Base-by-base conservation (phyloP, 2,329 filamentous ascomycete species). In the Xylaria sp. region DNA sequence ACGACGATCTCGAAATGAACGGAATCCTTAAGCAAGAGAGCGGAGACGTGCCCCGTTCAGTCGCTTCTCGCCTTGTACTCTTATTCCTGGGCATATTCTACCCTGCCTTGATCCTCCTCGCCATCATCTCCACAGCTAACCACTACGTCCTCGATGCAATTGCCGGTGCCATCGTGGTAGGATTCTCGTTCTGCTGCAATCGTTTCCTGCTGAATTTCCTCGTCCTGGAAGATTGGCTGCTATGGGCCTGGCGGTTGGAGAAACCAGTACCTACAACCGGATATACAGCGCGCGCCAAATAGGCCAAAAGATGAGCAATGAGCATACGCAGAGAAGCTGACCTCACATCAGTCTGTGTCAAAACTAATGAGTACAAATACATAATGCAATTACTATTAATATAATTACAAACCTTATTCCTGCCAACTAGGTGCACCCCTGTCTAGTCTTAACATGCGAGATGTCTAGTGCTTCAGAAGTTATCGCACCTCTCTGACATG, bases 61-160 rank as follows among this genome's bases (percentile, higher is more conserved):
- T 71, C 2, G 36, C 34, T 8, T 70, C 72, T 12, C 73, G 74
- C 48, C 36, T 67, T 4, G 14, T 65, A 2, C 71, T 74, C 19
- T 65, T 75, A 1, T 55, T 65, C 21, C 57, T 86, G 17, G 86
- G 86, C 34, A 66, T 88, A 19, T 78, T 81, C 55, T 89, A 89
- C 73, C 86, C 86, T 1, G 72, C 77, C 4, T 83, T 85, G 73
- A 86, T 89, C 60, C 74, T 89, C 57, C 80, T 84, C 0, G 85
- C 85, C 34, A 90, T 90, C 67, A 84, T 90, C 32, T 85, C 87
- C 17, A 90, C 88, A 0, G 88, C 87, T 39, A 90, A 90, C 73
- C 88, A 85, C 72, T 85, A 92, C 76, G 85, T 91, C 55, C 82
- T 92, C 4, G 90, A 92, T 77, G 89, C 90, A 0, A 82, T 90